A percentile compares a stretch with the other conserved stretches of the same genome.
These are phyloP conservation scores for Chloris gayana DNA, from an alignment of 176 grass and related monocot genomes.

Conservation along the genomic window DNA sequence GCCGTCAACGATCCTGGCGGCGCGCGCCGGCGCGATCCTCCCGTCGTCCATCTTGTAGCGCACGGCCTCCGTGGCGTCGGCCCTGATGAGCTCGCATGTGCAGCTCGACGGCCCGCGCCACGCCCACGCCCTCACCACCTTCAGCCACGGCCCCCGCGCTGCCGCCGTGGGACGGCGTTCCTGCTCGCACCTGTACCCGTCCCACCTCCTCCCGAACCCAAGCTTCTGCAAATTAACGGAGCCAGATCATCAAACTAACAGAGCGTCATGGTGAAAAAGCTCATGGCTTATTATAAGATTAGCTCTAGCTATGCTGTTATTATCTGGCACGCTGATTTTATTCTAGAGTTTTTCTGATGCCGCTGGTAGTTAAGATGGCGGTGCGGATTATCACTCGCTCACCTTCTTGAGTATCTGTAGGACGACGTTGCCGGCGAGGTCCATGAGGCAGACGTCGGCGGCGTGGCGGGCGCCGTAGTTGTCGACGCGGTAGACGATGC, in stretches of 20 bases:
- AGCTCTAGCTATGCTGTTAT: too few relatives aligned
- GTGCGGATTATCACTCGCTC: too few relatives aligned
- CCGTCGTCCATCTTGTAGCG: slow-evolving; percentile 58
- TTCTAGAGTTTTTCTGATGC: background rate
- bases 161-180: slow-evolving; percentile 2
- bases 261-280: too few relatives aligned
- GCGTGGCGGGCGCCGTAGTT: slow-evolving; percentile 65
- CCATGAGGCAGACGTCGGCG: slow-evolving; percentile 76
- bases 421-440: slow-evolving; percentile 62
- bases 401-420: slow-evolving; percentile 66
- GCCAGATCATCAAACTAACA: too few relatives aligned
- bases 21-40: slow-evolving; percentile 30
- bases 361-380: too few relatives aligned
- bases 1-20: slow-evolving; percentile 58
- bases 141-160: slow-evolving; percentile 59
- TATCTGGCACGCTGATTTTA: background rate
- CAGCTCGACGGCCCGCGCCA: slow-evolving; percentile 33
- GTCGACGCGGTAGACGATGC: slow-evolving; percentile 81
- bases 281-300: too few relatives aligned
- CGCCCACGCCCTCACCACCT: slow-evolving; percentile 43
- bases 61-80: slow-evolving; percentile 15
- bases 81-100: slow-evolving; percentile 48
- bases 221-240: slow-evolving; percentile 34
- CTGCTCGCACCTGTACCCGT: slow-evolving; percentile 50
- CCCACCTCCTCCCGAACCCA: slow-evolving; percentile 59